phyloP scores from a whole-genome alignment of 306 rosid genomes.

The Fragaria iinumae region DNA sequence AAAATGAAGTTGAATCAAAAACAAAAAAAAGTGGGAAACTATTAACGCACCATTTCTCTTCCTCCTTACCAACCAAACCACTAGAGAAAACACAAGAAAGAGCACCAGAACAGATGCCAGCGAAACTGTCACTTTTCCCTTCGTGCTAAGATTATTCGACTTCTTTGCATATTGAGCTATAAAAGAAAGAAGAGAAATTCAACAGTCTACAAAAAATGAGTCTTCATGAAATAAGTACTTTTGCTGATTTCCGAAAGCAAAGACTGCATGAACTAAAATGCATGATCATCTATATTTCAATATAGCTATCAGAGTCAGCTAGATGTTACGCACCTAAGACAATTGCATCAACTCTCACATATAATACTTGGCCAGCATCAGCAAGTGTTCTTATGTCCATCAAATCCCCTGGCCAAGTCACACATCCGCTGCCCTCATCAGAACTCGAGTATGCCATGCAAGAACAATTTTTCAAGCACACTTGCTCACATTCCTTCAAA shows the following conservation, averaged over 20 bases:
- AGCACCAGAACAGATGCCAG: background rate
- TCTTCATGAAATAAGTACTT: too few species aligned
- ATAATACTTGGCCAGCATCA: constrained; percentile 40
- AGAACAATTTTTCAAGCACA: constrained; percentile 46
- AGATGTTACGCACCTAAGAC: constrained; percentile 14
- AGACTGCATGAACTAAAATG: background rate
- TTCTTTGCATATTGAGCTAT: background rate
- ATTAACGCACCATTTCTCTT: constrained; percentile 6
- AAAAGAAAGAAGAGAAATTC: background rate
- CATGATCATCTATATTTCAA: background rate
- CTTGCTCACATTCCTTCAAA: constrained; percentile 29
- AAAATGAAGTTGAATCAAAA: background rate
- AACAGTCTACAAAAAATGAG: background rate
- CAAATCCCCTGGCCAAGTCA: constrained; percentile 52
- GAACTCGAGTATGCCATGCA: constrained; percentile 48
- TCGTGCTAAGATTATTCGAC: background rate
- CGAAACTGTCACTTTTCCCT: background rate
- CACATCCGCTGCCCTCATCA: constrained; percentile 48
- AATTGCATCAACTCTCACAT: constrained; percentile 40
- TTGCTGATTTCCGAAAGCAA: background rate
- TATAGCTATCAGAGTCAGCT: background rate
- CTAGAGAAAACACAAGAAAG: background rate
- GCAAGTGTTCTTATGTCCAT: constrained; percentile 36
- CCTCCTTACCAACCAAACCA: background rate
- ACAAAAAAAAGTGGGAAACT: background rate